A percentile compares a stretch with the other conserved stretches of the same genome.
phyloP scores from a whole-genome alignment of 2,329 filamentous ascomycete genomes.

The Bertia moriformis region DNA sequence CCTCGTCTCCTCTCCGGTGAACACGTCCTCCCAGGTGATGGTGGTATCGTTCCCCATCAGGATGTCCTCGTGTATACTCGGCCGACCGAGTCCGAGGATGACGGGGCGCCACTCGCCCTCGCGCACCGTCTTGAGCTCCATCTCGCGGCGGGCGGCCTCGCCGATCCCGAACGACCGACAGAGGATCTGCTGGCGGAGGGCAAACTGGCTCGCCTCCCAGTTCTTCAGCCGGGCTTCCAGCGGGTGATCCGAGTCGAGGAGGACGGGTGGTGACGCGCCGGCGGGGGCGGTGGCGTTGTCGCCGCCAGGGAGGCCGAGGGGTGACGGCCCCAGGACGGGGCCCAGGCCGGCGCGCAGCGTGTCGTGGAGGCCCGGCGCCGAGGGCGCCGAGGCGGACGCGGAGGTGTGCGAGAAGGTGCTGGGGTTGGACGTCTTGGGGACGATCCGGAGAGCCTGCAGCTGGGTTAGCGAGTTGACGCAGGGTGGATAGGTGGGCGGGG shows the following conservation, averaged over 20 bases:
- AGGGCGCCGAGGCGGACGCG: slow-evolving; percentile 60
- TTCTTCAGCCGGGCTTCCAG: slow-evolving; percentile 77
- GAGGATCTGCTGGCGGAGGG: slow-evolving; percentile 74
- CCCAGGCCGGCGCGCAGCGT: slow-evolving; percentile 74
- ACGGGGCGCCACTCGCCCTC: slow-evolving; percentile 69
- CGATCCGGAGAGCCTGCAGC: slow-evolving; percentile 71
- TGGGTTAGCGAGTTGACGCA: no score
- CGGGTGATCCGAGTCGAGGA: slow-evolving; percentile 63
- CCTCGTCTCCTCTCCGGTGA: slow-evolving; percentile 61
- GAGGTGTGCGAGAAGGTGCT: slow-evolving; percentile 49
- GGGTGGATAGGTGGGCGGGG: no score
- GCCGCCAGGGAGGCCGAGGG: slow-evolving; percentile 30
- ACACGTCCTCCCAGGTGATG: slow-evolving; percentile 89
- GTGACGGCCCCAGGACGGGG: slow-evolving; percentile 22
- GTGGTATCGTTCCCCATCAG: slow-evolving; percentile 64
- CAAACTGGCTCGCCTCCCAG: slow-evolving; percentile 83
- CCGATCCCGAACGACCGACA: slow-evolving; percentile 80
- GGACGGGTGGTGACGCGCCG: slow-evolving; percentile 15
- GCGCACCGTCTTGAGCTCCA: slow-evolving; percentile 83
- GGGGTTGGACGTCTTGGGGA: slow-evolving; percentile 55
- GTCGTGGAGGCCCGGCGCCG: slow-evolving; percentile 84
- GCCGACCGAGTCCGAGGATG: slow-evolving; percentile 44
- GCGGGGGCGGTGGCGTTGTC: no score
- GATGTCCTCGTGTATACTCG: slow-evolving; percentile 77
- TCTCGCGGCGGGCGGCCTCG: slow-evolving; percentile 79